phyloP scores from a whole-genome alignment of 805 yeast species.

The Cephaloascus fragrans region DNA sequence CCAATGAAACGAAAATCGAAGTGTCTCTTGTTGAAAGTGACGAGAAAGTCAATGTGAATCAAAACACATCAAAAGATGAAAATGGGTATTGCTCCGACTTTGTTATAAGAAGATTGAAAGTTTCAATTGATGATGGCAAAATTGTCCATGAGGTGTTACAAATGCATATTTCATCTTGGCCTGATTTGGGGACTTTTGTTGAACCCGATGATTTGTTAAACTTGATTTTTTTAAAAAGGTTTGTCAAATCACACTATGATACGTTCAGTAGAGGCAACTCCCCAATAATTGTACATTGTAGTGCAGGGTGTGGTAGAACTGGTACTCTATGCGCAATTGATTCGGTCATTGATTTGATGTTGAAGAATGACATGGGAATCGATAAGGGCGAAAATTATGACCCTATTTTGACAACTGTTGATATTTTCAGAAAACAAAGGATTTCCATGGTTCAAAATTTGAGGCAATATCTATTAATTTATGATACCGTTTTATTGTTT shows the following conservation, averaged over 20 bases:
- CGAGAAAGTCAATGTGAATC: not conserved
- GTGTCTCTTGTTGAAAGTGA: slow-evolving; percentile 9
- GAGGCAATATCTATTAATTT: slow-evolving; percentile 42
- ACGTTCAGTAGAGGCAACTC: slow-evolving; percentile 8
- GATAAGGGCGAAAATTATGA: slow-evolving; percentile 14
- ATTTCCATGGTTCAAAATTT: slow-evolving; percentile 52
- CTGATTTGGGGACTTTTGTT: slow-evolving; percentile 62
- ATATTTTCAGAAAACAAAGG: slow-evolving; percentile 39
- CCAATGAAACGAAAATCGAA: slow-evolving; percentile 14
- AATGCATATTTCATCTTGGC: slow-evolving; percentile 75
- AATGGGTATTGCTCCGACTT: slow-evolving; percentile 9
- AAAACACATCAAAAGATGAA: not conserved
- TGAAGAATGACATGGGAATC: slow-evolving; percentile 5
- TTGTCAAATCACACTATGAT: slow-evolving; percentile 6
- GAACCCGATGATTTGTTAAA: slow-evolving; percentile 48
- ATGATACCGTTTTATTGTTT: slow-evolving; percentile 16
- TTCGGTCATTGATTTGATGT: slow-evolving; percentile 32
- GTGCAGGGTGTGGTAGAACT: slow-evolving; percentile 96
- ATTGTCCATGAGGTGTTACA: slow-evolving; percentile 46
- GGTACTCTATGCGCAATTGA: slow-evolving; percentile 81
- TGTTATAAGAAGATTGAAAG: slow-evolving; percentile 31
- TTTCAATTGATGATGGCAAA: slow-evolving; percentile 20
- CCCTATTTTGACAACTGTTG: slow-evolving; percentile 36
- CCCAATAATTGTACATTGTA: slow-evolving; percentile 78
- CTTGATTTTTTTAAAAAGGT: slow-evolving; percentile 23